phyloP scores from a whole-genome alignment of 345 rosid species.

The Arabis alpina region DNA sequence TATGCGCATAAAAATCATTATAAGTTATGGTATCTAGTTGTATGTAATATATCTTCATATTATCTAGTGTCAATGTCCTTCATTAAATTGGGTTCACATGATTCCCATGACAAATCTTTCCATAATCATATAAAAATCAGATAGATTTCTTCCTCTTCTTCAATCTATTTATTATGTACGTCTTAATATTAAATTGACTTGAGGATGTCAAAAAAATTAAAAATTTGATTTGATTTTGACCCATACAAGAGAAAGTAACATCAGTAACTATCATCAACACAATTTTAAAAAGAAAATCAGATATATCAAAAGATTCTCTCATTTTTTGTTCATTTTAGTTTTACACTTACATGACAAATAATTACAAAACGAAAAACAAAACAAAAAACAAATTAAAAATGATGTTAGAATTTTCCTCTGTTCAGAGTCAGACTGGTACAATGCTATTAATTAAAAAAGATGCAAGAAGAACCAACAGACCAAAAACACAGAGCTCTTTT shows the following conservation, averaged over 20 bases:
- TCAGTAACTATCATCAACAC: not conserved
- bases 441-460: conserved; percentile 14
- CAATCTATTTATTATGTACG: conserved; percentile 5
- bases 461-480: conserved; percentile 13
- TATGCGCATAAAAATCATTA: not conserved
- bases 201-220: not conserved
- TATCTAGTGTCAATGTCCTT: not conserved
- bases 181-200: conserved; percentile 15
- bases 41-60: conserved; percentile 1
- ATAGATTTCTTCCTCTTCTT: not conserved
- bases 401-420: conserved; percentile 16
- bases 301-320: conserved; percentile 1
- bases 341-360: not conserved
- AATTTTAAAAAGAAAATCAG: not conserved
- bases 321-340: not conserved
- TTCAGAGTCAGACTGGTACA: conserved; percentile 14
- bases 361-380: not conserved
- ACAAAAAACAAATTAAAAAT: not conserved
- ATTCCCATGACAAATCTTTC: conserved; percentile 28
- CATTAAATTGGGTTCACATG: conserved; percentile 39
- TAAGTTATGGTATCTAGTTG: not conserved
- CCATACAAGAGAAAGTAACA: not conserved
- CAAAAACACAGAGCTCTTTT: conserved; percentile 30
- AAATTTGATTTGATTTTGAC: conserved; percentile 13
- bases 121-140: conserved; percentile 8